Evolutionary conservation across 2,329 filamentous ascomycete species (phyloP).

Genomic region (Aureobasidium sp.): DNA sequence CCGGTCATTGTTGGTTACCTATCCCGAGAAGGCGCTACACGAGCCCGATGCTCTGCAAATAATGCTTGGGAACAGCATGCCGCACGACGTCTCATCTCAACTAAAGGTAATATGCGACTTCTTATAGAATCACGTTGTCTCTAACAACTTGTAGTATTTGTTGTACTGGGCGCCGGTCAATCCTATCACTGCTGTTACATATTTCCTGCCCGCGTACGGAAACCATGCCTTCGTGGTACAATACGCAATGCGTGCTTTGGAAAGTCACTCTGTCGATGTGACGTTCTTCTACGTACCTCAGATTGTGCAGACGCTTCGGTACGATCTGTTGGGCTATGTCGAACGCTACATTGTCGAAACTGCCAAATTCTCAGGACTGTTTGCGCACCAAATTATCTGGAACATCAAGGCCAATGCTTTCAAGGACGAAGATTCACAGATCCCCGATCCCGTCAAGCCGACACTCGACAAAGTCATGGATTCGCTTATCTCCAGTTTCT

Average conservation of each 20-base stretch:
- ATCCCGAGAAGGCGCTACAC: constrained; percentile 72
- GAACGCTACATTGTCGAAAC: constrained; percentile 96
- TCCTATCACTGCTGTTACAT: constrained; percentile 84
- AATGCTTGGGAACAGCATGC: constrained; percentile 68
- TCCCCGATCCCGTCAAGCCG: constrained; percentile 90
- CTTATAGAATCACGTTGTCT: too few relatives aligned
- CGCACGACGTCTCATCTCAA: constrained; percentile 73
- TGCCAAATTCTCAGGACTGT: constrained; percentile 93
- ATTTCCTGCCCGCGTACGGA: constrained; percentile 84
- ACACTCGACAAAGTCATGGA: constrained; percentile 85
- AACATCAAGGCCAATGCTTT: constrained; percentile 99
- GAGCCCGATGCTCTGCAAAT: constrained; percentile 79
- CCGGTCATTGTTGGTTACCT: constrained; percentile 70
- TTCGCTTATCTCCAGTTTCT: constrained; percentile 77
- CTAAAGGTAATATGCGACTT: constrained; percentile 50
- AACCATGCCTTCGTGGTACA: constrained; percentile 92
- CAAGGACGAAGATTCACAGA: constrained; percentile 88
- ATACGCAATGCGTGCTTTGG: constrained; percentile 91
- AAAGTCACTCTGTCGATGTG: constrained; percentile 90
- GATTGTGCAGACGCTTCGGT: constrained; percentile 89
- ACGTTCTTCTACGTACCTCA: constrained; percentile 99
- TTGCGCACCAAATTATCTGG: constrained; percentile 99
- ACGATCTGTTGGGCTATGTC: constrained; percentile 88
- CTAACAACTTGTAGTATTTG: constrained; percentile 51
- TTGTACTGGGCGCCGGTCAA: constrained; percentile 91